Base-by-base conservation (phyloP, 2,329 filamentous ascomycete genomes). In the Phyllosticta paracitricarpa region DNA sequence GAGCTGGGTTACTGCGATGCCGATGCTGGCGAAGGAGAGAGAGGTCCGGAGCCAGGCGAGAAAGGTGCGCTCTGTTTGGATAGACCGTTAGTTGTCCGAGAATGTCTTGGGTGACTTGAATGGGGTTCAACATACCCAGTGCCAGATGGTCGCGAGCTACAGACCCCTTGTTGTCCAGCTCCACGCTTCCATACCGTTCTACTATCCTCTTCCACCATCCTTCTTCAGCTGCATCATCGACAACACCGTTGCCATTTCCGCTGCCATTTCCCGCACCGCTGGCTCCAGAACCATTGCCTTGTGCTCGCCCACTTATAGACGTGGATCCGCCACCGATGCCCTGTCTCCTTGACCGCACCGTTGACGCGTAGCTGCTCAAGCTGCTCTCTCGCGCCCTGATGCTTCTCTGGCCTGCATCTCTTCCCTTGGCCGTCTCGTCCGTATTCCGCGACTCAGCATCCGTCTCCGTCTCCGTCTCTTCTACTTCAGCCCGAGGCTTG, bases 11-110 rank as follows among this genome's bases (percentile, higher is more conserved):
- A 94, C 83, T 53, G 89, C 89, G 63, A 94, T 89, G 62, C 89
- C 89, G 66, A 94, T 93, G 35, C 84, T 88, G 10, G 89, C 88
- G 69, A 94, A 94, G 25, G 88, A 85, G 40, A 94, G 81, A 2
- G 88, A 91, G 2, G 89, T 94, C 58, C 89, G 84, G 53, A 94
- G 81, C 89, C 89, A 94, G 60, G 89, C 89, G 33, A 94, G 83
- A 73, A 93, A 94, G 0, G 89, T 94, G 22, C 89, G 83, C 75
- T 94, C 89, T 91, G 66, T 56, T 61, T 55, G 25, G n/a, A 19
- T 54, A 59, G n/a, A n/a, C 4, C n/a, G 57, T 62, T 54, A 66
- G 55, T 61, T 55, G 25, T 26, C 51, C 26, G n/a, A 26, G 33
- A 5, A 17, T 7, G 14, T n/a, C 10, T 40, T 40, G 33, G 33